phyloP scores from a whole-genome alignment of 257 asterid species.

The Solanum microdontum region DNA sequence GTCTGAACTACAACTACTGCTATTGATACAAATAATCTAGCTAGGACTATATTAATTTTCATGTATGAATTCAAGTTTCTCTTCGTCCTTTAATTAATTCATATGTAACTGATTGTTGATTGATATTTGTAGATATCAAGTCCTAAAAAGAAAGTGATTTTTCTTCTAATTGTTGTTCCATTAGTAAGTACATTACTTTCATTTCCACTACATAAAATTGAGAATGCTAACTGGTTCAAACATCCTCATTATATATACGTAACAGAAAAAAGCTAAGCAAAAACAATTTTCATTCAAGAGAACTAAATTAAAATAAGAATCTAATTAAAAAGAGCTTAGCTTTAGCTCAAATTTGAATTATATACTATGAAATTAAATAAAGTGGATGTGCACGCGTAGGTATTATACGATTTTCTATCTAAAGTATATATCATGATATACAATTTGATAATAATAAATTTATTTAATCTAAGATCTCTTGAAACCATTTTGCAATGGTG shows the following conservation, averaged over 20 bases:
- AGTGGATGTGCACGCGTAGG: not conserved
- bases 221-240: not conserved
- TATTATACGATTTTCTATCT: not conserved
- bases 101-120: no score
- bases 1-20: no score
- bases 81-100: no score
- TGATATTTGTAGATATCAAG: no score
- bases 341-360: not conserved
- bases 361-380: not conserved
- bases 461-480: constrained; percentile 7
- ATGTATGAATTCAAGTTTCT: no score
- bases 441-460: not conserved
- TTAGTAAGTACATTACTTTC: not conserved
- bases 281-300: not conserved
- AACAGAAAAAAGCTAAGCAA: not conserved
- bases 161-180: not conserved
- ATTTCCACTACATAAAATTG: not conserved
- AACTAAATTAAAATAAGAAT: not conserved
- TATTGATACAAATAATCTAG: no score
- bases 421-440: not conserved
- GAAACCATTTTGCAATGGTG: constrained; percentile 18
- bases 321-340: not conserved
- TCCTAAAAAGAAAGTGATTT: no score
- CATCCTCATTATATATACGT: not conserved
- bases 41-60: no score